Percentiles rank a stretch among this genome's conserved stretches.
These are phyloP conservation scores for Spencermartinsiella ligniputridi DNA, from an alignment of 1,139 yeast species.

Conservation along the genomic window DNA sequence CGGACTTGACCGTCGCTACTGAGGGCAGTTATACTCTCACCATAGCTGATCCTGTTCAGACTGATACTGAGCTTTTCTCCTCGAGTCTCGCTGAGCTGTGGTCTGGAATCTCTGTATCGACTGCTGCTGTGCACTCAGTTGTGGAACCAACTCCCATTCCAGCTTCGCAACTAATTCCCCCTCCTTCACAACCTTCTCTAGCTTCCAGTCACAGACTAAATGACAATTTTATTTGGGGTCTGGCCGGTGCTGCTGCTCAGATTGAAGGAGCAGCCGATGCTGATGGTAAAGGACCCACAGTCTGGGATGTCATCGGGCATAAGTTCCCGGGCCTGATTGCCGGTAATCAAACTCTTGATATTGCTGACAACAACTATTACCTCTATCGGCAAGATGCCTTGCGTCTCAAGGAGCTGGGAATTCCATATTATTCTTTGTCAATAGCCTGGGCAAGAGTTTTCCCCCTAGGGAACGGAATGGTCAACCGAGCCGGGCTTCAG, in stretches of 20 bases:
- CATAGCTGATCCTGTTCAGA: neutral
- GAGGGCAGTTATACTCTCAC: neutral
- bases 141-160: slow-evolving; percentile 14
- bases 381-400: slow-evolving; percentile 10
- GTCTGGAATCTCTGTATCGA: slow-evolving; percentile 11
- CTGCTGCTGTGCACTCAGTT: slow-evolving; percentile 12
- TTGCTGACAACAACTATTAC: slow-evolving; percentile 11
- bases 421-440: slow-evolving; percentile 10
- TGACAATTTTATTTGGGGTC: slow-evolving; percentile 19
- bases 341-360: slow-evolving; percentile 18
- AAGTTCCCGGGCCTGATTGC: slow-evolving; percentile 5
- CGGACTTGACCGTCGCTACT: no score
- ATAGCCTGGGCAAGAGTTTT: slow-evolving; percentile 11
- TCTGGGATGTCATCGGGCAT: slow-evolving; percentile 25
- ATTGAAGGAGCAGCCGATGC: slow-evolving; percentile 37
- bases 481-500: slow-evolving; percentile 33
- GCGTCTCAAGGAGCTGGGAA: slow-evolving; percentile 8
- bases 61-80: neutral
- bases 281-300: slow-evolving; percentile 34
- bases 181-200: slow-evolving; percentile 15
- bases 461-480: slow-evolving; percentile 33
- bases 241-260: slow-evolving; percentile 23
- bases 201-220: slow-evolving; percentile 9
- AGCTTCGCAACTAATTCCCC: slow-evolving; percentile 9
- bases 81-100: slow-evolving; percentile 11